These are phyloP conservation scores for Sclerospora graminicola DNA, from an alignment of 352 stramenopile genomes.

Conservation along the genomic window DNA sequence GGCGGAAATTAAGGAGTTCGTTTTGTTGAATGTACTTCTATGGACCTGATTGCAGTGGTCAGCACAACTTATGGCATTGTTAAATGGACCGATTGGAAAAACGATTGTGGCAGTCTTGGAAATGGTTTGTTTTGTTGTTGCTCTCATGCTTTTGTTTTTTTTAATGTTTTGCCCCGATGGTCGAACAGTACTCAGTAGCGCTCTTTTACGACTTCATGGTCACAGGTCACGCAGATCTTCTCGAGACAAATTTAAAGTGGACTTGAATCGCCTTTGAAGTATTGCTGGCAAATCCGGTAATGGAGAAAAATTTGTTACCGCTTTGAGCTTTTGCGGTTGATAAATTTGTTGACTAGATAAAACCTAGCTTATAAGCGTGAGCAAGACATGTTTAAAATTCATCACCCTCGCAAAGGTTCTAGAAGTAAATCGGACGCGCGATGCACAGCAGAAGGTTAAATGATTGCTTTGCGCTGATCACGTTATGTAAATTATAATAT, in stretches of 20 bases:
- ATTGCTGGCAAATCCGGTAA: slow-evolving; percentile 48
- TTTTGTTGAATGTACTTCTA: slow-evolving; percentile 43
- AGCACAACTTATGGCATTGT: slow-evolving; percentile 61
- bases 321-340: slow-evolving; percentile 20
- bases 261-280: slow-evolving; percentile 46
- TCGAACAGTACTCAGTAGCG: slow-evolving; percentile 51
- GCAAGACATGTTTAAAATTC: slow-evolving; percentile 30
- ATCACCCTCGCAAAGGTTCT: slow-evolving; percentile 67
- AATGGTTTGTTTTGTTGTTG: slow-evolving; percentile 7
- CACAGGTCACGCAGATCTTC: slow-evolving; percentile 35
- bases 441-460: slow-evolving; percentile 28
- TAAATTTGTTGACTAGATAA: neutral
- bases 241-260: slow-evolving; percentile 25
- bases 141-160: neutral
- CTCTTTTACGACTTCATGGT: slow-evolving; percentile 82
- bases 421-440: slow-evolving; percentile 28
- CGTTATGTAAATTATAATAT: no score
- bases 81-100: slow-evolving; percentile 41
- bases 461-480: no score
- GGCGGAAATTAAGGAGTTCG: slow-evolving; percentile 25
- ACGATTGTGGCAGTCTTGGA: slow-evolving; percentile 57
- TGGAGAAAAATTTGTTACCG: slow-evolving; percentile 79
- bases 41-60: slow-evolving; percentile 78
- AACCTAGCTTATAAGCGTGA: slow-evolving; percentile 5
- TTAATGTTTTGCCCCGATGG: slow-evolving; percentile 32